Conservation (phyloP, 176 grass and related monocot species). For the Oryza longistaminata region DNA sequence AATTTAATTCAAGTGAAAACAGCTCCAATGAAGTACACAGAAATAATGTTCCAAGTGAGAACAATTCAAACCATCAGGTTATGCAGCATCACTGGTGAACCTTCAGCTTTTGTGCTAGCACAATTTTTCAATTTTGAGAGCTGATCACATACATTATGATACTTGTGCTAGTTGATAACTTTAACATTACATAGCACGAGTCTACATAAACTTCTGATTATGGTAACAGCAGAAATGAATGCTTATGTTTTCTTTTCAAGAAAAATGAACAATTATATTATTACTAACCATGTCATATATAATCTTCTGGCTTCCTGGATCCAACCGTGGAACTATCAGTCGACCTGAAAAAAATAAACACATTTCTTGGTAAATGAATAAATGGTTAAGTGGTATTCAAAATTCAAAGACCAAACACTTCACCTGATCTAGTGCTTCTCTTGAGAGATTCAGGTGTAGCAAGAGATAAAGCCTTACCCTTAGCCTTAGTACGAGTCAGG, state of each 20-base stretch:
- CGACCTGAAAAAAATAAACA: constrained; percentile 29
- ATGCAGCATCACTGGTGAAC: not conserved
- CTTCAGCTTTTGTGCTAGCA: not conserved
- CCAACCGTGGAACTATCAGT: constrained; percentile 43
- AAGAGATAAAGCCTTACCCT: constrained; percentile 3
- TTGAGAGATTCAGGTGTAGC: constrained; percentile 26
- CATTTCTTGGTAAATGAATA: constrained; percentile 20
- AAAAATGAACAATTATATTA: not conserved
- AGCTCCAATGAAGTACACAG: not conserved
- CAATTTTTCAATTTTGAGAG: not conserved
- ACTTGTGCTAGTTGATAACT: not conserved
- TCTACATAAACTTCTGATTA: not conserved
- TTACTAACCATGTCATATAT: constrained; percentile 35
- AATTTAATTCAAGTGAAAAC: not conserved
- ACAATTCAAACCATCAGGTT: not conserved
- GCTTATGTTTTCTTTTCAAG: not conserved
- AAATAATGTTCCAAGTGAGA: not conserved
- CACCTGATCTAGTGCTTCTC: constrained; percentile 37
- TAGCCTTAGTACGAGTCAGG: constrained; percentile 19
- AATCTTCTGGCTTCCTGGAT: constrained; percentile 41
- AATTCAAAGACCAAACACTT: constrained; percentile 14
- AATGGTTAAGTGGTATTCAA: not conserved
- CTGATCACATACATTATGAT: not conserved
- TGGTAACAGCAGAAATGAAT: not conserved
- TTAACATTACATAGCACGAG: not conserved